Percentiles rank a stretch among this genome's conserved stretches.
phyloP scores from a whole-genome alignment of 1,284 basidiomycete genomes.

The Sporisorium exsertum region DNA sequence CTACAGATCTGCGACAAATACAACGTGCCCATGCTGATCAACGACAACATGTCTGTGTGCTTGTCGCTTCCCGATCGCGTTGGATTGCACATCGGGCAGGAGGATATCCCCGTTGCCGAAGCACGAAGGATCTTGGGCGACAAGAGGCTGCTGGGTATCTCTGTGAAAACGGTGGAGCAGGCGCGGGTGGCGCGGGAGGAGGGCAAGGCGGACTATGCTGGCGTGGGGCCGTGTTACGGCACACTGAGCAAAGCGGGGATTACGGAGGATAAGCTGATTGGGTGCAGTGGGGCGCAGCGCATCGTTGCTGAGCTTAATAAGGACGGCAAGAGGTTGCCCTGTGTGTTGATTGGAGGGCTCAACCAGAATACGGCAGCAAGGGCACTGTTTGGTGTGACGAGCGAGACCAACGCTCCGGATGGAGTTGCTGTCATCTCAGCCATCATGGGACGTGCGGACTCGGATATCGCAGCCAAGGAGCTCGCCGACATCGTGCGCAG shows the following conservation, averaged over 20 bases:
- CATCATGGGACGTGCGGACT: constrained; percentile 79
- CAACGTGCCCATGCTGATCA: constrained; percentile 87
- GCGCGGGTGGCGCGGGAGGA: constrained; percentile 35
- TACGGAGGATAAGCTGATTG: constrained; percentile 61
- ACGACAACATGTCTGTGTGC: constrained; percentile 71
- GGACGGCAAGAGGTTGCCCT: constrained; percentile 44
- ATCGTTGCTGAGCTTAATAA: constrained; percentile 46
- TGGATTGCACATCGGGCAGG: constrained; percentile 91
- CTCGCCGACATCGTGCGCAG: constrained; percentile 68
- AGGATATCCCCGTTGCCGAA: constrained; percentile 81
- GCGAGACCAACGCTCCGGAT: constrained; percentile 48
- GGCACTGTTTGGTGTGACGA: constrained; percentile 56
- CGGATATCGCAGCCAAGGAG: constrained; percentile 74
- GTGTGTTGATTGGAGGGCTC: constrained; percentile 66
- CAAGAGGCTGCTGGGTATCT: constrained; percentile 82
- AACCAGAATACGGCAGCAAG: constrained; percentile 62
- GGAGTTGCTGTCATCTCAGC: constrained; percentile 93
- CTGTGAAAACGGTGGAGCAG: constrained; percentile 75
- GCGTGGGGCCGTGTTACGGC: constrained; percentile 76
- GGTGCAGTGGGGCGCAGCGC: constrained; percentile 43
- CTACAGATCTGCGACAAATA: constrained; percentile 84
- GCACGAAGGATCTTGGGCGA: constrained; percentile 76
- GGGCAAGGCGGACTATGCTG: constrained; percentile 80
- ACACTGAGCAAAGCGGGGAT: constrained; percentile 69
- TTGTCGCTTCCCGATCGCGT: constrained; percentile 72